phyloP scores from a whole-genome alignment of 441 rosid species.

The Mallotus repandus region DNA sequence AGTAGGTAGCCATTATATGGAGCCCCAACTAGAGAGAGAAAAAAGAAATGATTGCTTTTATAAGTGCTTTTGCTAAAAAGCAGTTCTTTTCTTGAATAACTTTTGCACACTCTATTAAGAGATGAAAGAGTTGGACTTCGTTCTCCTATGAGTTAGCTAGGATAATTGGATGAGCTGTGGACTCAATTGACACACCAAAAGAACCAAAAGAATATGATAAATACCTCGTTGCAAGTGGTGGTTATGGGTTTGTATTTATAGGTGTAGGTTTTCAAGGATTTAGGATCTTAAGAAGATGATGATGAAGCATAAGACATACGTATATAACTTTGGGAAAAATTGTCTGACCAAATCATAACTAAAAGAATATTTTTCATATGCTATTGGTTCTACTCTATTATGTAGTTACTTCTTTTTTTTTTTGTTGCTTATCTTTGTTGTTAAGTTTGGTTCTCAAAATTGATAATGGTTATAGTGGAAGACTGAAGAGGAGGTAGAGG shows the following conservation, averaged over 20 bases:
- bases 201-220: too few species aligned
- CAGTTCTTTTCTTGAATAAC: conserved; percentile 64
- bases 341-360: conserved; percentile 75
- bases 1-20: conserved; percentile 79
- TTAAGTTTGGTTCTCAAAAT: conserved; percentile 19
- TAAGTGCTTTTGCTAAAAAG: conserved; percentile 58
- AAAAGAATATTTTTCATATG: conserved; percentile 36
- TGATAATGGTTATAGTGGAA: conserved; percentile 38
- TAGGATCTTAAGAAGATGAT: conserved; percentile 32
- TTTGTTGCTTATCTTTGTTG: not conserved
- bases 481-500: conserved; percentile 27
- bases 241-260: not conserved
- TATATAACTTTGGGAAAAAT: conserved; percentile 25
- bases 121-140: conserved; percentile 80
- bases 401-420: too few species aligned
- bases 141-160: conserved; percentile 79
- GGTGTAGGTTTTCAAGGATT: conserved; percentile 41
- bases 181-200: conserved; percentile 24
- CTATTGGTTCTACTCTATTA: not conserved
- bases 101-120: conserved; percentile 79
- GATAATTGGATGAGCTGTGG: conserved; percentile 57
- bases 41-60: conserved; percentile 57
- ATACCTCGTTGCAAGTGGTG: not conserved
- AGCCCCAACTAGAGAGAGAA: conserved; percentile 79
- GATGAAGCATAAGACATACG: conserved; percentile 33